phyloP scores from a whole-genome alignment of 306 rosid genomes.

The Gastrolobium villosum region DNA sequence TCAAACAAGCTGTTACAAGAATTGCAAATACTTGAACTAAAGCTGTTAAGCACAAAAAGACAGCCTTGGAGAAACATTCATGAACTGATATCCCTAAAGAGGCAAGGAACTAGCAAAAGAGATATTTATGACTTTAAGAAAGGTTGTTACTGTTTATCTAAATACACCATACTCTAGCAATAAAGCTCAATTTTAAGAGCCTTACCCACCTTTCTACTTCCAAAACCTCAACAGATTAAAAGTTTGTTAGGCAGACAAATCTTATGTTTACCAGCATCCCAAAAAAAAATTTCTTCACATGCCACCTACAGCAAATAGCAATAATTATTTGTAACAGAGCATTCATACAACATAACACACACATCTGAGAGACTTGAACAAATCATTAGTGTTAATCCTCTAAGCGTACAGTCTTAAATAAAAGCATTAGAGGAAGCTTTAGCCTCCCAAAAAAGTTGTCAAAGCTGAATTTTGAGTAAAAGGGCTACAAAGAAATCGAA shows the following conservation, averaged over 20 bases:
- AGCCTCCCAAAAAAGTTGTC: background rate
- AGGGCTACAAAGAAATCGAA: background rate
- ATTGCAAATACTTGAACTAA: too few relatives aligned
- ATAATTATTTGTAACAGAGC: background rate
- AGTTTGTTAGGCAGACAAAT: background rate
- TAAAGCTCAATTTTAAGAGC: too few relatives aligned
- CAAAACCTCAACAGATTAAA: background rate
- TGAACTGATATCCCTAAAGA: too few relatives aligned
- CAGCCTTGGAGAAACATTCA: too few relatives aligned
- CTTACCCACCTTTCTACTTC: background rate
- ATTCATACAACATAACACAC: background rate
- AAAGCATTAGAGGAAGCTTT: background rate
- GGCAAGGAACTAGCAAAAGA: too few relatives aligned
- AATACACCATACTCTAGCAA: too few relatives aligned
- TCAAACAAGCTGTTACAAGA: too few relatives aligned
- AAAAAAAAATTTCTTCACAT: background rate
- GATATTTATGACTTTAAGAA: too few relatives aligned
- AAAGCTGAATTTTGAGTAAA: background rate
- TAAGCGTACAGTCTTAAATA: background rate
- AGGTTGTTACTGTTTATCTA: too few relatives aligned
- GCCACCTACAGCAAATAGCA: background rate
- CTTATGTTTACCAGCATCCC: background rate
- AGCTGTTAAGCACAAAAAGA: too few relatives aligned
- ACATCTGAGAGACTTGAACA: background rate
- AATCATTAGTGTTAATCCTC: background rate